These are phyloP conservation scores for Lignosus rhinocerotis DNA, from an alignment of 1,284 basidiomycete species.

Conservation along the genomic window DNA sequence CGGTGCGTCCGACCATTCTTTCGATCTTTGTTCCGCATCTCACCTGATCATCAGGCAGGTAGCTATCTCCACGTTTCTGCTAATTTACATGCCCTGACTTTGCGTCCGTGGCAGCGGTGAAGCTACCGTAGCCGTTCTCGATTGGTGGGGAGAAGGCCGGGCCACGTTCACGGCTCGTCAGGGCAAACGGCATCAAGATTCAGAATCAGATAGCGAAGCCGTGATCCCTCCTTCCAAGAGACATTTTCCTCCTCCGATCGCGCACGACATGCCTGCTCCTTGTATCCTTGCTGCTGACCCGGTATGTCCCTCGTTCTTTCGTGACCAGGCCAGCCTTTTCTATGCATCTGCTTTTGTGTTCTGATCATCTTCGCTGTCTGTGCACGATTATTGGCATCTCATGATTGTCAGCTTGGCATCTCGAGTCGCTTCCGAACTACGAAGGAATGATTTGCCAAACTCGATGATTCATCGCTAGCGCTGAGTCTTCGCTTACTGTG, in stretches of 20 bases:
- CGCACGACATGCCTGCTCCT: slow-evolving; percentile 23
- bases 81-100: neutral
- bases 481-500: no score
- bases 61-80: neutral
- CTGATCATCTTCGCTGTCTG: no score
- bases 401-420: no score
- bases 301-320: slow-evolving; percentile 32
- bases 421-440: no score
- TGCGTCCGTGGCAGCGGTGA: slow-evolving; percentile 25
- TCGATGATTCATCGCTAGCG: no score
- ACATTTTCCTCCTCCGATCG: slow-evolving; percentile 18
- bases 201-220: slow-evolving; percentile 7
- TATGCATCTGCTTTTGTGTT: no score
- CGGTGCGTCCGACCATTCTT: slow-evolving; percentile 38
- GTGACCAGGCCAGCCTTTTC: no score
- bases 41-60: slow-evolving; percentile 24
- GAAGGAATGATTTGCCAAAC: no score
- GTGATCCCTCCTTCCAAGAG: slow-evolving; percentile 1
- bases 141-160: slow-evolving; percentile 32
- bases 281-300: slow-evolving; percentile 39
- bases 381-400: no score
- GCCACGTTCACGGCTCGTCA: slow-evolving; percentile 13
- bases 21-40: neutral
- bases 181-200: neutral
- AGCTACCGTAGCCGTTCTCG: slow-evolving; percentile 29